phyloP scores from a whole-genome alignment of 169 alveolate genomes.

The Plasmodium vinckei region DNA sequence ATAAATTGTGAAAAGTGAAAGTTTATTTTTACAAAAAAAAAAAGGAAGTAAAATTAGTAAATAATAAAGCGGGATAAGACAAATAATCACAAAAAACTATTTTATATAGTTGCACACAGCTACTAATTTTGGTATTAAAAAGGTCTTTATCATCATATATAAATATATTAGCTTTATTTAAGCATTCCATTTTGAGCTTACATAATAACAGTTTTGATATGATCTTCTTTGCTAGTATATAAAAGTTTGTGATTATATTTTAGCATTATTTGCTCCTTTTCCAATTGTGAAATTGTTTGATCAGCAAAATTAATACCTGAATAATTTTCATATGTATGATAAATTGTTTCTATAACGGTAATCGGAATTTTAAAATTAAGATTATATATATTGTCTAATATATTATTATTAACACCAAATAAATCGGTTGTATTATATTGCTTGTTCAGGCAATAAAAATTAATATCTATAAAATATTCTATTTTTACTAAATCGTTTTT shows the following conservation, averaged over 20 bases:
- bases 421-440: not conserved
- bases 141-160: too few relatives aligned
- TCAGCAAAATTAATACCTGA: not conserved
- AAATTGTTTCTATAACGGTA: conserved; percentile 2
- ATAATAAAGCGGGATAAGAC: not conserved
- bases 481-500: conserved; percentile 8
- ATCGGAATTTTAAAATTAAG: conserved; percentile 29
- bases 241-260: conserved; percentile 9
- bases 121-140: too few relatives aligned
- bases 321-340: conserved; percentile 6
- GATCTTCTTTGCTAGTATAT: conserved; percentile 9
- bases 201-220: conserved; percentile 12
- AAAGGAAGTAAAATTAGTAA: not conserved
- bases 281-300: not conserved
- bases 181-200: not conserved
- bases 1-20: not conserved
- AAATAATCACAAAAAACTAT: not conserved
- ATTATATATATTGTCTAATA: conserved; percentile 6
- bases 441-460: conserved; percentile 25
- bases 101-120: not conserved
- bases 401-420: not conserved
- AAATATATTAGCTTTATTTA: too few relatives aligned
- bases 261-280: not conserved
- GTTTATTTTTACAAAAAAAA: not conserved
- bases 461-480: conserved; percentile 22